Percentiles rank a stretch among this genome's conserved stretches.
These are phyloP conservation scores for Chrysanthemum seticuspe DNA, from an alignment of 129 eudicot genomes.

Conservation along the genomic window DNA sequence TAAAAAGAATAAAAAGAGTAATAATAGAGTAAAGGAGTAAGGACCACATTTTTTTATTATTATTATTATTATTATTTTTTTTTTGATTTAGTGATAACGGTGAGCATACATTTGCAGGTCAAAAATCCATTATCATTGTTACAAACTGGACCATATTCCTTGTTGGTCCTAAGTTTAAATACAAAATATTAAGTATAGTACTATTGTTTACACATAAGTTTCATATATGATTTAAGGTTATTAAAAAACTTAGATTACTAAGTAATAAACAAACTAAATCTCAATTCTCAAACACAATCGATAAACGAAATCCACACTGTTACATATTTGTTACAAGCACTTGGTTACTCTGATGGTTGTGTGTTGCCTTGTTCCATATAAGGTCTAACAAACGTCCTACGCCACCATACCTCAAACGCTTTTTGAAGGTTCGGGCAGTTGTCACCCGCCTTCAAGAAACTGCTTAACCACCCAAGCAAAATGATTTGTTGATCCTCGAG, in stretches of 20 bases:
- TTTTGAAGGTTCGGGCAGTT: conserved; percentile 92
- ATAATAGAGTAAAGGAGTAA: conserved; percentile 7
- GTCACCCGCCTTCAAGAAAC: conserved; percentile 80
- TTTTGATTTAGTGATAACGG: conserved; percentile 13
- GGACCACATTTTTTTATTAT: conserved; percentile 21
- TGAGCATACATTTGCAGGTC: conserved; percentile 31
- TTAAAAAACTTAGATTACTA: conserved; percentile 25
- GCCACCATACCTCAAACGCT: conserved; percentile 99
- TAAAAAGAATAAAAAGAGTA: background rate
- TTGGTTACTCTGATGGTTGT: conserved; percentile 37
- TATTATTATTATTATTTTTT: too few relatives aligned
- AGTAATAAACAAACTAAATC: conserved; percentile 25
- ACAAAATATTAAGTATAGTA: background rate
- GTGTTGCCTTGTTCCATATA: conserved; percentile 46
- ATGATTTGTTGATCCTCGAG: conserved; percentile 94
- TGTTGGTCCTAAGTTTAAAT: conserved; percentile 7
- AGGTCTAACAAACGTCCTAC: conserved; percentile 88
- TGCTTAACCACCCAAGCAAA: conserved; percentile 76
- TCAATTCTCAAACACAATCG: conserved; percentile 21
- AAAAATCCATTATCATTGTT: conserved; percentile 16
- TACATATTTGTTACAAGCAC: conserved; percentile 16
- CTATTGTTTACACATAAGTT: conserved; percentile 11
- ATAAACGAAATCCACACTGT: conserved; percentile 31
- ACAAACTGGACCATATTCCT: conserved; percentile 27
- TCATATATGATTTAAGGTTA: conserved; percentile 19